These are phyloP conservation scores for Austroboletus festivus DNA, from an alignment of 768 basidiomycete species.

Conservation along the genomic window DNA sequence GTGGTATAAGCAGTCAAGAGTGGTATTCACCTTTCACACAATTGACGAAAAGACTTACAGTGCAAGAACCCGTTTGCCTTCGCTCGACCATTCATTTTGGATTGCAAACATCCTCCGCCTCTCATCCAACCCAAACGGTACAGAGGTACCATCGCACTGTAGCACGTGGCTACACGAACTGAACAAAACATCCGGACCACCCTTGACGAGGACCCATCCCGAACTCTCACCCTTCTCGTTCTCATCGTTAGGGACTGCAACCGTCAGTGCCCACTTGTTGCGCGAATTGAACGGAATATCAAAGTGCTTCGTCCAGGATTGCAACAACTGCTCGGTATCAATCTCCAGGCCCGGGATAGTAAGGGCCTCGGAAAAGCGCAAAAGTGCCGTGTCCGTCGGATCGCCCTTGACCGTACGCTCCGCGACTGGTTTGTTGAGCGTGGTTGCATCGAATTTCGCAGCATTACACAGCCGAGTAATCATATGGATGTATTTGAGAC, in stretches of 20 bases:
- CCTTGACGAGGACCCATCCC: slow-evolving; percentile 48
- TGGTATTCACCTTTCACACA: not conserved
- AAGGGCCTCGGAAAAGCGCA: slow-evolving; percentile 43
- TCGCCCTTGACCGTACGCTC: slow-evolving; percentile 41
- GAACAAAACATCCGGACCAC: slow-evolving; percentile 56
- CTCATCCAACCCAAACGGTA: slow-evolving; percentile 30
- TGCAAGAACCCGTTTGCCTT: slow-evolving; percentile 54
- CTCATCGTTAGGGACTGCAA: slow-evolving; percentile 22
- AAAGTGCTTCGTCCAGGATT: slow-evolving; percentile 25
- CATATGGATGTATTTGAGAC: slow-evolving; percentile 29
- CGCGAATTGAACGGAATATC: slow-evolving; percentile 47
- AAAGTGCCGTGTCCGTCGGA: slow-evolving; percentile 51
- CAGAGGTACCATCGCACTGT: slow-evolving; percentile 28
- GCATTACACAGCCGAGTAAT: slow-evolving; percentile 54
- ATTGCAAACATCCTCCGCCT: slow-evolving; percentile 20
- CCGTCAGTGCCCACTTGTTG: slow-evolving; percentile 56
- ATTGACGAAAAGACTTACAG: slow-evolving; percentile 29
- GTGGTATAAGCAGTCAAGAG: not conserved
- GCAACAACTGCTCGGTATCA: slow-evolving; percentile 14
- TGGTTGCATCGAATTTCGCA: slow-evolving; percentile 44
- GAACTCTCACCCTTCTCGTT: slow-evolving; percentile 3
- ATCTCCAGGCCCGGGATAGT: slow-evolving; percentile 20
- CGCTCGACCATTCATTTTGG: slow-evolving; percentile 43
- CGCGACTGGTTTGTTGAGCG: slow-evolving; percentile 23
- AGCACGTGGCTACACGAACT: slow-evolving; percentile 35